Base-by-base conservation (phyloP, 768 basidiomycete species). In the Hypholoma fasciculare region DNA sequence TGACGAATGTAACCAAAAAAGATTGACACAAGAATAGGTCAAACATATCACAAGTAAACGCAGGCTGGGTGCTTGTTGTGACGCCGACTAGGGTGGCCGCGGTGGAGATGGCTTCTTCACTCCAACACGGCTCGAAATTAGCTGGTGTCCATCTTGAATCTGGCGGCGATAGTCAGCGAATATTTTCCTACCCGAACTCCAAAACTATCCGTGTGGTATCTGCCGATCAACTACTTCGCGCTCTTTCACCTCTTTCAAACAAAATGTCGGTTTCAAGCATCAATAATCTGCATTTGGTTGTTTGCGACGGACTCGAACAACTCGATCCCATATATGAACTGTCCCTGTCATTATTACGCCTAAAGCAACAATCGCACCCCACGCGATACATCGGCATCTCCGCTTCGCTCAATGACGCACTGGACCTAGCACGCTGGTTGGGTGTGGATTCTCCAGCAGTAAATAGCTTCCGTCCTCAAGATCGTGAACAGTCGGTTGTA, bases 261-360 rank as follows among this genome's bases (percentile, higher is more conserved):
- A 66, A 70, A 30, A 65, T 70, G 50, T 63, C 68, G 11, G 64
- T 62, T 34, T 48, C 56, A 11, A 60, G 72, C n/a, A 58, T 78
- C 17, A 69, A 61, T 4, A 77, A 76, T 43, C 77, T 94, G 19
- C 76, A 81, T 61, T 69, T 96, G 36, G 83, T 96, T 34, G 67
- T 98, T 4, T 89, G 90, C 59, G 95, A 98, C 61, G 88, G 89
- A 64, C 74, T 99, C 16, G 92, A 98, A 64, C 84, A 90, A 30
- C 78, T 99, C 54, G 87, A 94, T 68, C 74, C 86, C 16, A 72
- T 75, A 2, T 97, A 96, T 72, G 97, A 99, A 69, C 80, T 97
- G 3, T 85, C 81, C 4, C 67, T 96, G n/a, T 84, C 94, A 2
- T 74, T 90, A 7, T 77, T 93, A 7, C 82, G 88, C 17, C 81